These are phyloP conservation scores for Fragaria vesca DNA, from an alignment of 306 rosid genomes.

Conservation along the genomic window DNA sequence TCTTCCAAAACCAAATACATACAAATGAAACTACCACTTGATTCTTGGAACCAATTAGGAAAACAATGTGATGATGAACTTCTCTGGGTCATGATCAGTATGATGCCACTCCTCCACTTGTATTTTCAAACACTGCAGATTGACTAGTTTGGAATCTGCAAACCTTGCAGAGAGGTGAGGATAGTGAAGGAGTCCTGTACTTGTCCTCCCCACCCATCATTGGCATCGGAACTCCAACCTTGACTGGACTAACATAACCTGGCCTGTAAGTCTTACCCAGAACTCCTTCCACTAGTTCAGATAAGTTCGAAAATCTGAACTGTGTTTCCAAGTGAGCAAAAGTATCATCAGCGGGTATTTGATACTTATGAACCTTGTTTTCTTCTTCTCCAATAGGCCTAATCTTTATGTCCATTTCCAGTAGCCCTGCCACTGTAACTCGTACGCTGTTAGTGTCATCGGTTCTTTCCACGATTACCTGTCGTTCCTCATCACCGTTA, in stretches of 20 bases:
- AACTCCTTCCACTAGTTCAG: conserved; percentile 57
- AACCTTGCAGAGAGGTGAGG: conserved; percentile 44
- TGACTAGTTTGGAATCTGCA: conserved; percentile 47
- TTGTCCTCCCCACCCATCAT: conserved; percentile 78
- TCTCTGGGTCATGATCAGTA: conserved; percentile 22
- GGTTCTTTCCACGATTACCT: conserved; percentile 62
- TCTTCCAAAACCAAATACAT: not conserved
- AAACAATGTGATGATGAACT: not conserved
- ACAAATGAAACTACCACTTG: not conserved
- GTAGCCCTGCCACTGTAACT: conserved; percentile 46
- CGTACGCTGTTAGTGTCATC: conserved; percentile 51
- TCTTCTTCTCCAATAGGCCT: conserved; percentile 60
- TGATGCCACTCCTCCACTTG: conserved; percentile 42
- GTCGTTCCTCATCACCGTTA: conserved; percentile 39
- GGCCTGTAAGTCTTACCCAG: conserved; percentile 69
- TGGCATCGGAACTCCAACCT: conserved; percentile 69
- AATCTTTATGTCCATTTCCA: conserved; percentile 54
- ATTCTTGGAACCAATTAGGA: not conserved
- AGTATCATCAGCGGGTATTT: conserved; percentile 52
- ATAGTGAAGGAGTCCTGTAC: conserved; percentile 51
- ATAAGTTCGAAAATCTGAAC: conserved; percentile 42
- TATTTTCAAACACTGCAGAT: conserved; percentile 25
- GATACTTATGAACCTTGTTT: conserved; percentile 61
- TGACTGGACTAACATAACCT: conserved; percentile 59
- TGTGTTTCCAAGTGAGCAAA: conserved; percentile 72